Percentiles rank a stretch among this genome's conserved stretches.
Evolutionary conservation across 164 flowering plant species (phyloP).

Genomic region (Malania oleifera): DNA sequence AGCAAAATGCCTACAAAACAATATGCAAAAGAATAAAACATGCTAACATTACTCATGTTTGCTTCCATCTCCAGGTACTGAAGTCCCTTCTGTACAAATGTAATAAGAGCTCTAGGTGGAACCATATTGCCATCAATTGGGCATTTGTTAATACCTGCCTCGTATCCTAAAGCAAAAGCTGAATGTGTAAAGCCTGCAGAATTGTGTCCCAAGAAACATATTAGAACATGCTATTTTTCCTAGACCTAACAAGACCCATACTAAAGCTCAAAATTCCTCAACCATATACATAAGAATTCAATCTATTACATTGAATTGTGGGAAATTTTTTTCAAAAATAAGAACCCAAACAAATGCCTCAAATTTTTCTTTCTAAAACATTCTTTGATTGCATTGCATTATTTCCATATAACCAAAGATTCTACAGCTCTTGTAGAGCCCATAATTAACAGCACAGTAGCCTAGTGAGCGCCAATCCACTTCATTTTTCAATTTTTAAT

Average conservation of each 20-base stretch:
- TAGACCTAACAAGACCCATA: not conserved
- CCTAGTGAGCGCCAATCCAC: no score
- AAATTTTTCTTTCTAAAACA: no score
- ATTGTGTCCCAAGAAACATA: not conserved
- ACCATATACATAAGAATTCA: not conserved
- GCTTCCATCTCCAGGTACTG: slow-evolving; percentile 97
- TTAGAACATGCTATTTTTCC: not conserved
- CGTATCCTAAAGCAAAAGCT: slow-evolving; percentile 89
- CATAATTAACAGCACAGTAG: no score
- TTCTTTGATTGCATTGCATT: no score
- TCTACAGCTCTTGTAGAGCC: no score
- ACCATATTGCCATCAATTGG: slow-evolving; percentile 86
- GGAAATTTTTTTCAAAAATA: no score
- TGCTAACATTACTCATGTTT: slow-evolving; percentile 70
- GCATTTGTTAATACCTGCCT: slow-evolving; percentile 80
- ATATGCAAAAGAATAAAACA: slow-evolving; percentile 11
- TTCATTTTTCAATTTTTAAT: no score
- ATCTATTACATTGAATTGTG: no score
- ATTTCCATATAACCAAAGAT: no score
- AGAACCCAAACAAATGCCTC: no score
- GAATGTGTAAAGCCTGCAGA: slow-evolving; percentile 87
- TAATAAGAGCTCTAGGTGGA: slow-evolving; percentile 93
- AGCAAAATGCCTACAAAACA: not conserved
- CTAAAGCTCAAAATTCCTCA: not conserved
- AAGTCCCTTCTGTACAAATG: slow-evolving; percentile 90